Evolutionary conservation across 2,329 filamentous ascomycete genomes (phyloP), one percentile per base, ranked within the genome.

Genomic region (Fusarium sp.): DNA sequence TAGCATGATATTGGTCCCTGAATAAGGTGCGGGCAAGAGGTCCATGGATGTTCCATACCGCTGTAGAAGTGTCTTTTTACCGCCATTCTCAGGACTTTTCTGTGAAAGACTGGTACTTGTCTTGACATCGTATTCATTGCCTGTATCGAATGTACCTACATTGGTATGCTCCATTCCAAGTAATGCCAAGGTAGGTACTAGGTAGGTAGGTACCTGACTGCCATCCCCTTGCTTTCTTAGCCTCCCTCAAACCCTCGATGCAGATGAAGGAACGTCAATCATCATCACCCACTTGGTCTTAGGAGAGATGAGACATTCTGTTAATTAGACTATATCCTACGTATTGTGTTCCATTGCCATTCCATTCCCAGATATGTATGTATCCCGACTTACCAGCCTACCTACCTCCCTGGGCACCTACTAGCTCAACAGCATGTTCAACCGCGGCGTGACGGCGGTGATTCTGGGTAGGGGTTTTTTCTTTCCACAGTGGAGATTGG

Each of bases 241-340:
- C 41, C 57, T 65, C 58, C 58, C 37, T 41, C 33, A 27, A 65
- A 39, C 25, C 49, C 23, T 57, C 45, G 45, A 65, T 65, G 45
- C 43, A 62, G 57, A 49, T 54, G 42, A 48, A 61, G 55, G 61
- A 46, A 65, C 57, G 52, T 58, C 61, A 50, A 54, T 57, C 61
- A 49, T 65, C 25, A 45, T 57, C 33, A 38, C 41, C 41, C 48
- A 32, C 38, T 39, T 15, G 35, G 29, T n/a, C 47, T 42, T 49
- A 47, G 8, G 49, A 56, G 53, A 58, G 42, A 57, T 65, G 52
- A 53, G 61, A 50, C 57, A 58, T 58, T 49, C 45, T 46, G 33
- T 51, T n/a, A 37, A 36, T 56, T 43, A 46, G 39, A 45, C 50
- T 49, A 41, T 44, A 31, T 39, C 21, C 15, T 25, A n/a, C 23